These are phyloP conservation scores for Phytophthora cajani DNA, from an alignment of 352 stramenopile species.

Conservation along the genomic window DNA sequence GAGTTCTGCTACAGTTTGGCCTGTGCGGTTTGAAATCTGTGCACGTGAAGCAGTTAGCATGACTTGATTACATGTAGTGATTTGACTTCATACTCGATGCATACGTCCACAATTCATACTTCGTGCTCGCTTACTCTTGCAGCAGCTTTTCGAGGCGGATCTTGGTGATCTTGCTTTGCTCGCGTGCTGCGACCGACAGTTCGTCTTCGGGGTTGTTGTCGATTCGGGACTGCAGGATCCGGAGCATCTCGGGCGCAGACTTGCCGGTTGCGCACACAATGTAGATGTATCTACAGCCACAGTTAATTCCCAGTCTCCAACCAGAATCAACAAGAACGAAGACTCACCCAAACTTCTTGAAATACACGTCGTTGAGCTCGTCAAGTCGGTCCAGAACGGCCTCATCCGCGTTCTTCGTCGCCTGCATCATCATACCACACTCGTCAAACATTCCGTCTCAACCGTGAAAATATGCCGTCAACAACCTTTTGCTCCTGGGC, in stretches of 20 bases:
- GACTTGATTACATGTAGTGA: no score
- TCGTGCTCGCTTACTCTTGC: slow-evolving; percentile 50
- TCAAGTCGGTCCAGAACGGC: slow-evolving; percentile 64
- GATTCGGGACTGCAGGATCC: slow-evolving; percentile 67
- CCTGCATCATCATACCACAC: slow-evolving; percentile 26
- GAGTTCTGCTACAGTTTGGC: neutral
- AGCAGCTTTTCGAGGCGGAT: slow-evolving; percentile 73
- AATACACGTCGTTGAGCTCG: slow-evolving; percentile 71
- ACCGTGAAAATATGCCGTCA: neutral
- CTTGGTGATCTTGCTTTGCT: slow-evolving; percentile 86
- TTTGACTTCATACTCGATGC: no score
- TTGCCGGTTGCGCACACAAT: slow-evolving; percentile 86
- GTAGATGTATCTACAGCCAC: slow-evolving; percentile 67
- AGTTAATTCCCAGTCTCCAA: neutral
- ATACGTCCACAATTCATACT: slow-evolving; percentile 2
- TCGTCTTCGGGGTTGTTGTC: slow-evolving; percentile 53
- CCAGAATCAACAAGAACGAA: neutral
- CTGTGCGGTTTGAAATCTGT: neutral
- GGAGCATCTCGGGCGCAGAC: slow-evolving; percentile 76
- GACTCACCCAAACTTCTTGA: slow-evolving; percentile 69
- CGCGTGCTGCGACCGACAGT: slow-evolving; percentile 60
- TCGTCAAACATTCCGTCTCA: neutral
- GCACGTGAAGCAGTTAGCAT: neutral
- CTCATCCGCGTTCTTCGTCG: slow-evolving; percentile 61
- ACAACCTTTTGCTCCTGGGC: slow-evolving; percentile 74